phyloP scores from a whole-genome alignment of 148 eudicot genomes.

The Rhododendron molle region DNA sequence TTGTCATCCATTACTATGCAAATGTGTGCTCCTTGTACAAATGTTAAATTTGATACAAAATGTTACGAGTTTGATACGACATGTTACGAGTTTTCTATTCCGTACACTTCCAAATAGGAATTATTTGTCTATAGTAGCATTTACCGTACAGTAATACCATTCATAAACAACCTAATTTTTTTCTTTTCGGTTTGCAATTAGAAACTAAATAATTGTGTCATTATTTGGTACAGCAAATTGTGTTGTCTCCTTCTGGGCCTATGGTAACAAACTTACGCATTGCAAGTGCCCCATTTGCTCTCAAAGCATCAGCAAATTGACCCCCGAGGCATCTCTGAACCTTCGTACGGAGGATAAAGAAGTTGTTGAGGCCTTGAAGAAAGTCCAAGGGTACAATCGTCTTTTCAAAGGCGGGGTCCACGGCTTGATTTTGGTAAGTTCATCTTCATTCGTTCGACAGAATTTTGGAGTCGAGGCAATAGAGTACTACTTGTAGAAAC shows the following conservation, averaged over 20 bases:
- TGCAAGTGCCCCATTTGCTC: background rate
- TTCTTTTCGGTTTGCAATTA: too few relatives aligned
- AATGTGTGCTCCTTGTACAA: too few relatives aligned
- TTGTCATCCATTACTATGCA: too few relatives aligned
- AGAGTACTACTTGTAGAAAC: background rate
- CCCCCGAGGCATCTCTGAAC: background rate
- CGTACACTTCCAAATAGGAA: too few relatives aligned
- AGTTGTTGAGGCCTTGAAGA: background rate
- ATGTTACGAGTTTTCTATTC: too few relatives aligned
- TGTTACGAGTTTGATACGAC: too few relatives aligned
- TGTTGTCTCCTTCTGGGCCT: background rate
- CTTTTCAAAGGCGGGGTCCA: background rate
- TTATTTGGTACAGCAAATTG: background rate
- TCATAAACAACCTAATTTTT: too few relatives aligned
- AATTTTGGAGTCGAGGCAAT: background rate
- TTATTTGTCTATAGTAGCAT: too few relatives aligned
- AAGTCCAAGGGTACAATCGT: background rate
- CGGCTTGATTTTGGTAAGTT: background rate
- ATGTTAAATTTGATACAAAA: too few relatives aligned
- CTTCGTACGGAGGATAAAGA: background rate
- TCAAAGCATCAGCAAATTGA: background rate
- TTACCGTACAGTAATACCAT: too few relatives aligned
- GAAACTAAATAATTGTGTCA: background rate
- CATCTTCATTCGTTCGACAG: background rate
- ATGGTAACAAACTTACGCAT: background rate